These are phyloP conservation scores for Solanum paucissectum DNA, from an alignment of 257 asterid genomes.

Conservation along the genomic window DNA sequence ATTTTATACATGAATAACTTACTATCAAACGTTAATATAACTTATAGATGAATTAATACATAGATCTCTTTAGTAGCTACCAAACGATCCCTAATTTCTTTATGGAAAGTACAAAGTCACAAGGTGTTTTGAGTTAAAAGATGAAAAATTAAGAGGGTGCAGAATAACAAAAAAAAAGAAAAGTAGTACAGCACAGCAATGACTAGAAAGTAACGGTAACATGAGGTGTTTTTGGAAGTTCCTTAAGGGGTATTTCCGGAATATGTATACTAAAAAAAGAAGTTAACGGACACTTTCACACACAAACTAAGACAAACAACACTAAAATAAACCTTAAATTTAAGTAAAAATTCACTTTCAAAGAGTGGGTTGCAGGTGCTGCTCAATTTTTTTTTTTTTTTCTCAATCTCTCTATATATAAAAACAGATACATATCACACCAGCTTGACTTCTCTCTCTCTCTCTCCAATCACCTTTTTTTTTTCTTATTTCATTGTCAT, in stretches of 20 bases:
- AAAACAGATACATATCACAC: constrained; percentile 19
- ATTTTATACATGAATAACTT: neutral
- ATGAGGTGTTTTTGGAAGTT: constrained; percentile 45
- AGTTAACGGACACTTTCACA: constrained; percentile 31
- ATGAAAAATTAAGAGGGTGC: constrained; percentile 2
- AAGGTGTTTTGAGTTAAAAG: neutral
- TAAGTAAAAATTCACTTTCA: constrained; percentile 6
- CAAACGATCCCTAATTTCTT: neutral
- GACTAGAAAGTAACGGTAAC: constrained; percentile 67
- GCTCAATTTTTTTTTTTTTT: constrained; percentile 1
- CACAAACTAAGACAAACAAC: constrained; percentile 14
- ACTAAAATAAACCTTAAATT: neutral
- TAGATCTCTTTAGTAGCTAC: neutral
- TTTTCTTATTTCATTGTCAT: constrained; percentile 20
- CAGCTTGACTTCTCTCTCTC: constrained; percentile 30
- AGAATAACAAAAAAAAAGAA: neutral
- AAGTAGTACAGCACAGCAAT: constrained; percentile 18
- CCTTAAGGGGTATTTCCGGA: constrained; percentile 57
- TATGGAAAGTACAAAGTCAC: neutral
- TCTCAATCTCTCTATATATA: constrained; percentile 3
- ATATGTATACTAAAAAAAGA: neutral
- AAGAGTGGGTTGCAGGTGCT: constrained; percentile 26
- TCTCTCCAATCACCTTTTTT: constrained; percentile 1
- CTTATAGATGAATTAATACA: neutral
- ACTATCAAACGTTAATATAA: too few species aligned